Evolutionary conservation across 495 filamentous ascomycete genomes (phyloP), one percentile per base, ranked within the genome.

Genomic region (Chaetomium fimeti): DNA sequence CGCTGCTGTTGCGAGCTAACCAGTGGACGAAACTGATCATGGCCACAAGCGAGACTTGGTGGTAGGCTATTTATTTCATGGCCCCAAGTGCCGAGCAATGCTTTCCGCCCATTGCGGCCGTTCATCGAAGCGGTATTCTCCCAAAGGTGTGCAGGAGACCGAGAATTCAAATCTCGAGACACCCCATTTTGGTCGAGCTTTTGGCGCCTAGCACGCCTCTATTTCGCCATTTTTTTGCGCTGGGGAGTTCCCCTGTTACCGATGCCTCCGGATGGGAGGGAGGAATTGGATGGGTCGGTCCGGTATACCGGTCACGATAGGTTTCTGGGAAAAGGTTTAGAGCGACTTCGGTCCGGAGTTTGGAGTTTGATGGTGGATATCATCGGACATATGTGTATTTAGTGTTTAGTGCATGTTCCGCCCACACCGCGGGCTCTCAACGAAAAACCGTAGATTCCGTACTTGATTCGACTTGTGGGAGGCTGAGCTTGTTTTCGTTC

Each of bases 201-300:
- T 48, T 48, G 25, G 27, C 11, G 28, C 5, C 25, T 51, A 27
- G 36, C 38, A 27, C 16, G 1, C 22, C 15, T 45, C 6, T 49
- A n/a, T 55, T 53, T 55, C n/a, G 20, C 1, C 18, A 1, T 20
- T 1, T 36, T 56, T 48, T 62, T 28, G 27, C 52, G 11, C 45
- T 47, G 12, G 42, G 25, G 1, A n/a, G 51, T 28, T 15, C 2
- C 24, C 25, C 18, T 51, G 4, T 22, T 28, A 27, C 28, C 61
- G 42, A 63, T 63, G 57, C 61, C 53, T 53, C 22, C 25, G 61
- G 28, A 15, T 28, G 53, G 20, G 5, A 28, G 22, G 20, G 53
- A 24, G 43, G 20, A 38, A 49, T 57, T 63, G 52, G 61, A 57
- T 38, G 15, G 27, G n/a, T 27, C 16, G 25, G 38, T 18, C 3